phyloP scores from a whole-genome alignment of 2,329 filamentous ascomycete genomes.

The Apiospora malaysiana region DNA sequence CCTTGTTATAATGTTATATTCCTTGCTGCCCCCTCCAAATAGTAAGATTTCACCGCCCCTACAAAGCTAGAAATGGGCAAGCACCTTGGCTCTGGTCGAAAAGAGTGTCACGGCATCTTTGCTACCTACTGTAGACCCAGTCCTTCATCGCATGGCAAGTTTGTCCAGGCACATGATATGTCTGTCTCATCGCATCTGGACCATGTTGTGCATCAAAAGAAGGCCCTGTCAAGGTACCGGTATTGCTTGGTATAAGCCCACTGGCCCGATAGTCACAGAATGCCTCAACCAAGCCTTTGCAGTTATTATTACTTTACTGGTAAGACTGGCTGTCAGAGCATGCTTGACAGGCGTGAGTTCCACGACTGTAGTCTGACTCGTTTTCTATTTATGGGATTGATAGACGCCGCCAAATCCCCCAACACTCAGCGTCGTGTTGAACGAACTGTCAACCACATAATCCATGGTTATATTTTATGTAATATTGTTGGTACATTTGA shows the following conservation, averaged over 20 bases:
- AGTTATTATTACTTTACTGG: neutral
- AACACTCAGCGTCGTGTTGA: conserved; percentile 5
- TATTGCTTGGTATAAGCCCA: neutral
- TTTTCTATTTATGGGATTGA: conserved; percentile 12
- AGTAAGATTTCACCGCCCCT: neutral
- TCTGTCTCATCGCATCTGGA: neutral
- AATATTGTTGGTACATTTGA: neutral
- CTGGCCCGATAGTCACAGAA: neutral
- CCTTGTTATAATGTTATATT: neutral
- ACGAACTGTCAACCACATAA: neutral
- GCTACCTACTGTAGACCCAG: neutral
- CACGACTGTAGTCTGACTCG: neutral
- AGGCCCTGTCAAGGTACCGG: neutral
- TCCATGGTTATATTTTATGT: neutral
- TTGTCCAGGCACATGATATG: neutral
- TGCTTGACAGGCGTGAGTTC: neutral
- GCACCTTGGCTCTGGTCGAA: neutral
- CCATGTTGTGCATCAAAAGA: neutral
- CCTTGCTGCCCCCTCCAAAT: neutral
- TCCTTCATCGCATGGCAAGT: neutral
- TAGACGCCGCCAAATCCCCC: neutral
- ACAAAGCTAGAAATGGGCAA: neutral
- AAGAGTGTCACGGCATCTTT: conserved; percentile 2
- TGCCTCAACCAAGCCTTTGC: neutral
- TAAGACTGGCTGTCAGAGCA: neutral